Base-by-base conservation (phyloP, 2,329 filamentous ascomycete genomes). In the Fusarium compactum region DNA sequence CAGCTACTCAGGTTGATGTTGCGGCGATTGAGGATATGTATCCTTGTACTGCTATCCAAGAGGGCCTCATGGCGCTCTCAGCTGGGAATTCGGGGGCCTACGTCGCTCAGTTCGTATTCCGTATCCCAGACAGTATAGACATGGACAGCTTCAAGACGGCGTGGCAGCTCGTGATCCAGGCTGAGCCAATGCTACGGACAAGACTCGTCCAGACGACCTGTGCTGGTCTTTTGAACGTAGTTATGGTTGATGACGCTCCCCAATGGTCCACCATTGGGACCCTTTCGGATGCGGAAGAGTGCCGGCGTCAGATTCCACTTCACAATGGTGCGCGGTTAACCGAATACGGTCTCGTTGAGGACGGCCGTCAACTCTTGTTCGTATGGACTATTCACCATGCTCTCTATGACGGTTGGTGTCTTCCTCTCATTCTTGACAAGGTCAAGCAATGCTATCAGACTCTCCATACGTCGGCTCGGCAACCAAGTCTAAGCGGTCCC, bases 301-400 rank as follows among this genome's bases (percentile, higher is more conserved):
- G 30, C 34, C 58, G 68, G 22, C 27, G 51, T 43, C 63, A 41
- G 1, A 16, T 75, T 18, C 73, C 69, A 0, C 20, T 32, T 0
- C 34, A 69, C 11, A 74, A 71, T 10, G 73, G 70, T 10, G 72
- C 25, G 1, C 38, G 18, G 24, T 43, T 74, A 41, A 20, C 44
- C 1, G n/a, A 27, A 18, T 74, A 70, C 38, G 25, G 24, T 0
- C 16, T 74, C 1, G 29, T 67, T 9, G 45, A 57, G 2, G 34
- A 63, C 41, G 22, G 0, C 0, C 25, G 27, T 15, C 27, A 46
- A 0, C 12, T 46, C 7, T 62, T 18, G 6, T 73, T 78, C 9
- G 69, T 76, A 0, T 78, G 74, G 66, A 76, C 74, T 8, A 64
- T 73, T 4, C 76, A 78, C 14, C 76, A 78, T 44, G 61, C 75